Evolutionary conservation across 495 filamentous ascomycete genomes (phyloP).

Genomic region (Penicillium ochrochloron): DNA sequence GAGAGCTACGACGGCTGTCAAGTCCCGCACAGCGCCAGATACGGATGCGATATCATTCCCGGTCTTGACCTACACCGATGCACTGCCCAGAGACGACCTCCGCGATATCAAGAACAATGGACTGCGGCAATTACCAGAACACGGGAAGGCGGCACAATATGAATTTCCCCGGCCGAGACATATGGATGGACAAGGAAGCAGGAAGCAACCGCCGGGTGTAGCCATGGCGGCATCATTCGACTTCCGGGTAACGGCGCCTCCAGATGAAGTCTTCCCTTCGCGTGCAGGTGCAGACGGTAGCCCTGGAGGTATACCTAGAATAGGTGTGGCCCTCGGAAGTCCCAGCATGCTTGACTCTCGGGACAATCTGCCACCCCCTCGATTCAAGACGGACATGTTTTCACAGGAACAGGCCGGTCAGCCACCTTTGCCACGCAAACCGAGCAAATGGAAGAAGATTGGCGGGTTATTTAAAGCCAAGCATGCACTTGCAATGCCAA

Average conservation of each 20-base stretch:
- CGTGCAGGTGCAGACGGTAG: constrained; percentile 17
- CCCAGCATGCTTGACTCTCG: constrained; percentile 45
- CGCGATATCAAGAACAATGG: constrained; percentile 19
- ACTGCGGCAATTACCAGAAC: constrained; percentile 16
- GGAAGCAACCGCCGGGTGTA: constrained; percentile 23
- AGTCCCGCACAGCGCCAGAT: constrained; percentile 30
- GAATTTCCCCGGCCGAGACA: constrained; percentile 32
- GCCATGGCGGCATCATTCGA: constrained; percentile 37
- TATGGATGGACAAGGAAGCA: constrained; percentile 26
- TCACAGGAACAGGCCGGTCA: constrained; percentile 29
- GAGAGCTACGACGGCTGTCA: constrained; percentile 36
- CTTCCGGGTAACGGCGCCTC: constrained; percentile 41
- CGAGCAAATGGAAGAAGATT: constrained; percentile 63
- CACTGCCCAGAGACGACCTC: constrained; percentile 41
- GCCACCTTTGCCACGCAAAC: constrained; percentile 42
- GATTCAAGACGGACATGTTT: constrained; percentile 26
- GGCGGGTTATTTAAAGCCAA: constrained; percentile 56
- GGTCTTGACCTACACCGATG: constrained; percentile 41
- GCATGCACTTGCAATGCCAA: constrained; percentile 33
- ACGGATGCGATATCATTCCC: constrained; percentile 41
- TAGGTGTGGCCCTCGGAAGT: constrained; percentile 61
- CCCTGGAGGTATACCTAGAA: constrained; percentile 39
- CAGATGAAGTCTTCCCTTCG: constrained; percentile 31
- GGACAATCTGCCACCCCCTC: constrained; percentile 25
- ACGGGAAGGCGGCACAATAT: constrained; percentile 16